Conservation (phyloP, 345 rosid species). For the Populus deltoides region DNA sequence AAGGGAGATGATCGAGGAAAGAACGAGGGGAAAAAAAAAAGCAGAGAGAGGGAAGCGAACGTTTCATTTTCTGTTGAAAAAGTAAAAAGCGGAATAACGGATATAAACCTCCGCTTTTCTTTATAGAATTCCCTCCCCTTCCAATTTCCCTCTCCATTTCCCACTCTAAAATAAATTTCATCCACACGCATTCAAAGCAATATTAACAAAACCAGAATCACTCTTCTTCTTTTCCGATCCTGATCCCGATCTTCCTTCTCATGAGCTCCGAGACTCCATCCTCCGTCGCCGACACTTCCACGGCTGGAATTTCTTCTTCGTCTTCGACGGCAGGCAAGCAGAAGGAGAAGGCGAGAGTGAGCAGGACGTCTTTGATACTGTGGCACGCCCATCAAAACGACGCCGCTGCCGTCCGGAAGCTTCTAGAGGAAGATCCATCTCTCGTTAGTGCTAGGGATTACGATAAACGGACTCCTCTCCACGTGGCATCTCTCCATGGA, state of each 20-base stretch:
- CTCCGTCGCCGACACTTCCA: slow-evolving; percentile 32
- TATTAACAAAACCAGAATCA: not conserved
- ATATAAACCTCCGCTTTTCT: not conserved
- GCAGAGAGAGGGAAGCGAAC: not conserved
- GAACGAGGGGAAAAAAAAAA: not conserved
- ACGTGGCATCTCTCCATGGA: slow-evolving; percentile 94
- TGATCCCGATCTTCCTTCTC: slow-evolving; percentile 16
- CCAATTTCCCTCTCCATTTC: not conserved
- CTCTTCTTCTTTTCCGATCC: slow-evolving; percentile 8
- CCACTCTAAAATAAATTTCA: not conserved
- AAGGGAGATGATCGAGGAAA: not conserved
- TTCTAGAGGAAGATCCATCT: slow-evolving; percentile 82
- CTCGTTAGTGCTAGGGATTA: slow-evolving; percentile 90
- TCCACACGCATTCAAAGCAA: not conserved
- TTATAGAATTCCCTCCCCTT: not conserved
- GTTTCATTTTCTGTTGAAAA: slow-evolving; percentile 14
- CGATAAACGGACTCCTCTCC: slow-evolving; percentile 89
- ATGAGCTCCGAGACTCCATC: slow-evolving; percentile 54
- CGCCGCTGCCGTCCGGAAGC: slow-evolving; percentile 72
- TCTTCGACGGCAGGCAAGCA: slow-evolving; percentile 54
- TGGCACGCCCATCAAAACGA: slow-evolving; percentile 99
- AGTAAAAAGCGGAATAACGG: slow-evolving; percentile 23
- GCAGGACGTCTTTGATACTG: slow-evolving; percentile 88
- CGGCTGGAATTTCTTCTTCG: slow-evolving; percentile 14
- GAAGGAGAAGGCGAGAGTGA: slow-evolving; percentile 95